Evolutionary conservation across 148 eudicot species (phyloP).

Genomic region (Rhododendron ferrugineum): DNA sequence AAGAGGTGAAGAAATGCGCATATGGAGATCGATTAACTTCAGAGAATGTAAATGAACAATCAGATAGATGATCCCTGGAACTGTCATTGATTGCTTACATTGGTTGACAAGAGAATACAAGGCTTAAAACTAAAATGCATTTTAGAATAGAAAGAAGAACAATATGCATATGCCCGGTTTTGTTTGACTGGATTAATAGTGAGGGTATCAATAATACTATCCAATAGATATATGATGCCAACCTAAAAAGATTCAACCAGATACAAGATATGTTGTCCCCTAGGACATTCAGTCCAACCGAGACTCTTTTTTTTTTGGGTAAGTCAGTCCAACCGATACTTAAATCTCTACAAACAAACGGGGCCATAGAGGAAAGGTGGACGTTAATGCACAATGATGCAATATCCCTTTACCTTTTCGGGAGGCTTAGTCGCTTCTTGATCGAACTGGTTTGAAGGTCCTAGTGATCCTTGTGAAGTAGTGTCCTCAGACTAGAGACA

Average conservation of each 20-base stretch:
- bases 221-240: neutral
- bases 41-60: neutral
- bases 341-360: neutral
- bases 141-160: neutral
- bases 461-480: constrained; percentile 59
- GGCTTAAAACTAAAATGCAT: neutral
- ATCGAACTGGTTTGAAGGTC: constrained; percentile 43
- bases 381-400: neutral
- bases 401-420: constrained; percentile 51
- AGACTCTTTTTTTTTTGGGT: neutral
- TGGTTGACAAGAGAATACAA: neutral
- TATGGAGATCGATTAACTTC: neutral
- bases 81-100: neutral
- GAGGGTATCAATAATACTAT: neutral
- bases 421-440: constrained; percentile 60
- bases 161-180: neutral
- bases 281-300: neutral
- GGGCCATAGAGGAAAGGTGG: neutral
- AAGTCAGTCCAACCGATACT: neutral
- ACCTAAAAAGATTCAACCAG: neutral
- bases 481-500: constrained; percentile 59
- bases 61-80: neutral
- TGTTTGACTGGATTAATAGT: neutral
- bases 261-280: neutral
- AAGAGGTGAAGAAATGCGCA: neutral